Base-by-base conservation (phyloP, 345 rosid species). In the Salix purpurea region DNA sequence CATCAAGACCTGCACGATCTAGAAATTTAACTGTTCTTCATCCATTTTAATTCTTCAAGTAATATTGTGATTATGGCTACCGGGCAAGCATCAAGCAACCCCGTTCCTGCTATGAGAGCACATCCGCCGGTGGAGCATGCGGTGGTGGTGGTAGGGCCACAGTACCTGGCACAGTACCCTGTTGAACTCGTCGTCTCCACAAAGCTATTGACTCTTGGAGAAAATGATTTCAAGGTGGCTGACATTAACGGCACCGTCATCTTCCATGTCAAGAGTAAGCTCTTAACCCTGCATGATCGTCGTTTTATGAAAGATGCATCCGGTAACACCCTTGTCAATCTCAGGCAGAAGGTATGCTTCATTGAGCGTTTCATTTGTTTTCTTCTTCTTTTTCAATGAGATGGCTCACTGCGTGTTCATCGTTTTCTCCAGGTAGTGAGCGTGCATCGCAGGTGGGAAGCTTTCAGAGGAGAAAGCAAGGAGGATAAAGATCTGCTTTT, bases 341-440 rank as follows among this genome's bases (percentile, higher is more conserved):
- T 89, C 74, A 79, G 66, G 37, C 88, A 87, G 56, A 89, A 87
- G 88, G 91, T 88, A 36, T 7, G 19, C 48, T 37, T 40, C 2
- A 10, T 40, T 11, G 46, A 40, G 11, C 46, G 3, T 40, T 40
- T 40, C 46, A 40, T 40, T 40, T 40, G 46, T 10, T 40, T 40
- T 40, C 46, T 40, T 52, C 58, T 52, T 52, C 21, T 16, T 44
- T 9, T 11, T 48, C 7, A 14, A 48, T 16, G 54, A 48, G 5
- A 48, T 48, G 21, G 54, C 54, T 48, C 0, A 5, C 54, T 52
- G 58, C n/a, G n/a, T 37, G 3, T 12, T 73, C 37, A 9, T 4
- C 24, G 23, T 18, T 9, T 30, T 19, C 9, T 67, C 40, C 78
- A 86, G 89, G 39, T 77, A 46, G 39, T 79, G 61, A 79, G 86